Conservation (phyloP, 1,284 basidiomycete species). For the Microbotryum scabiosae region DNA sequence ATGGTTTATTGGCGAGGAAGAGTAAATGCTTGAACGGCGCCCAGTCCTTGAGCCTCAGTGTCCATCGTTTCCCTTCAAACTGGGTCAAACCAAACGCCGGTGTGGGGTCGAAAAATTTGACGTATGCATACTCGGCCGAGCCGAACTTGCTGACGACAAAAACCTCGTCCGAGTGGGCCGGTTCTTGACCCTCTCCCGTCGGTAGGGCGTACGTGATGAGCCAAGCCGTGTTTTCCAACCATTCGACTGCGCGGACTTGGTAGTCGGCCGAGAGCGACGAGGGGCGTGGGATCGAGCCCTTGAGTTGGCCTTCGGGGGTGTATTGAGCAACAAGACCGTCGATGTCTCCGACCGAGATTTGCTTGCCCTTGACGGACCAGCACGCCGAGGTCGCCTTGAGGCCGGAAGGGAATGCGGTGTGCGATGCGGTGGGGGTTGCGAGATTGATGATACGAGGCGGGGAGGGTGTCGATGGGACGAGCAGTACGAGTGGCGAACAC, state of each 20-base stretch:
- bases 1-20: constrained; percentile 43
- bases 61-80: constrained; percentile 38
- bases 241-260: constrained; percentile 41
- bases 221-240: constrained; percentile 51
- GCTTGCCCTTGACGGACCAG: constrained; percentile 52
- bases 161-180: constrained; percentile 40
- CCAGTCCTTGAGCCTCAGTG: constrained; percentile 41
- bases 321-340: constrained; percentile 45
- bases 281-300: constrained; percentile 43
- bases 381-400: constrained; percentile 36
- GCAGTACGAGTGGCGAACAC: constrained; percentile 1
- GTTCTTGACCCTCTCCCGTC: constrained; percentile 27
- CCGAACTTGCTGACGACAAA: constrained; percentile 36
- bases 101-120: constrained; percentile 42
- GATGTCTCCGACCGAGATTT: constrained; percentile 46
- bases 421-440: constrained; percentile 1
- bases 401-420: constrained; percentile 3
- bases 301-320: constrained; percentile 46
- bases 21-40: constrained; percentile 44
- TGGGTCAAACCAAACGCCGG: constrained; percentile 41
- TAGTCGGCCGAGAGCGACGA: constrained; percentile 31
- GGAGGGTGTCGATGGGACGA: constrained; percentile 2
- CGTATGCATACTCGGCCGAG: constrained; percentile 26
- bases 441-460: constrained; percentile 19
- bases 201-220: constrained; percentile 45